phyloP scores from a whole-genome alignment of 768 basidiomycete species.

The Leucogyrophana mollusca region DNA sequence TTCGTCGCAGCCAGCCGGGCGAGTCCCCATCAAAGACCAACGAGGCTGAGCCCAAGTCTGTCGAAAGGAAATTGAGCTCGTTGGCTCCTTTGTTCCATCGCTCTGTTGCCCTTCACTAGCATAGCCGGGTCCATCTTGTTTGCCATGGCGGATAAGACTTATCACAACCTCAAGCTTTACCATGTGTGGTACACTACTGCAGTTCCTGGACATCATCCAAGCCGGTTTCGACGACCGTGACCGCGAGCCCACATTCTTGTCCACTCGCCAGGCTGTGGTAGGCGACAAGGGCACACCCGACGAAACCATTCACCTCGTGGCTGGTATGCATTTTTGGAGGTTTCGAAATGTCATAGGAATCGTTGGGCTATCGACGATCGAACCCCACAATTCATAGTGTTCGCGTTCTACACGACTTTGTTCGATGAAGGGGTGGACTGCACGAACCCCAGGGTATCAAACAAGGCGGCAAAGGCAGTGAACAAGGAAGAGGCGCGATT shows the following conservation, averaged over 20 bases:
- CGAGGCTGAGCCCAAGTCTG: not conserved
- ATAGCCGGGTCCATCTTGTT: conserved; percentile 20
- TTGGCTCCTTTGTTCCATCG: not conserved
- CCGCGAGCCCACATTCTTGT: conserved; percentile 20
- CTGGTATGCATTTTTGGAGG: conserved; percentile 21
- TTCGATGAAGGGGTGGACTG: not conserved
- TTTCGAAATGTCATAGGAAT: conserved; percentile 22
- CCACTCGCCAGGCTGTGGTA: conserved; percentile 20
- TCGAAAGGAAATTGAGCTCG: not conserved
- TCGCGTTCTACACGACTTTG: not conserved
- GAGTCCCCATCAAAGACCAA: not conserved
- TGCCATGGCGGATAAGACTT: conserved; percentile 23
- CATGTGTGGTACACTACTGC: conserved; percentile 5
- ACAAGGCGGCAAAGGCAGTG: not conserved
- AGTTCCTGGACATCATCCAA: conserved; percentile 14
- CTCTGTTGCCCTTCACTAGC: not conserved
- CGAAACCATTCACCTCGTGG: conserved; percentile 21
- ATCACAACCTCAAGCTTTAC: conserved; percentile 12
- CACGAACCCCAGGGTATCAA: not conserved
- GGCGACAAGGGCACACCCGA: conserved; percentile 16
- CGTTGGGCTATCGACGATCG: conserved; percentile 11
- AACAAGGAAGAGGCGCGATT: conserved; percentile 1
- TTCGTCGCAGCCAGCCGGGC: not conserved
- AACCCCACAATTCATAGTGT: not conserved
- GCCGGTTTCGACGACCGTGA: conserved; percentile 3